Base-by-base conservation (phyloP, 208 protist genomes). In the Leptomonas pyrrhocoris region DNA sequence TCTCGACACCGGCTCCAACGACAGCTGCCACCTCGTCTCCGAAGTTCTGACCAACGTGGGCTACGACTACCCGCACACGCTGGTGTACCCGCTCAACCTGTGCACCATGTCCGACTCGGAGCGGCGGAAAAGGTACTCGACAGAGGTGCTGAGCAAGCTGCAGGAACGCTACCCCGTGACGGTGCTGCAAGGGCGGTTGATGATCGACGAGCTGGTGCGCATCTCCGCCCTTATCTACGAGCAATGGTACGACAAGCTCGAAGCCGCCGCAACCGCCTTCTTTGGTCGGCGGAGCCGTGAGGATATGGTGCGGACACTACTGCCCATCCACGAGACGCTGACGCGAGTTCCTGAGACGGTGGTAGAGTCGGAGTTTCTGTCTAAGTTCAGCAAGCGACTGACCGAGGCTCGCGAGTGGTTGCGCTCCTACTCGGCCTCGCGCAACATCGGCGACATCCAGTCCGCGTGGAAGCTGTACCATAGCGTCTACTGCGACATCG, bases 51-150 rank as follows among this genome's bases (percentile, higher is more conserved):
- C 77, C 16, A 76, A 76, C 53, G 90, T 99, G 27, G 96, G 96
- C 25, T 94, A 97, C 68, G 88, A 96, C 65, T 99, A 99, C 82
- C 98, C 98, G 21, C 97, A 99, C 70, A 97, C 98, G 0, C 83
- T 99, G 23, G 92, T 99, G 31, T 99, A 99, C 88, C 98, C 99
- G 63, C 85, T 99, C 2, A 99, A 98, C 54, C 97, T 99, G 21
- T 98, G 98, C 65, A 86, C 92, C 36, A 94, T 89, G 83, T 92
- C 89, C 5, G 81, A 90, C 56, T 87, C 88, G 18, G 86, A 89
- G 62, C 77, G 88, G 21, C 86, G 92, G 11, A 89, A 89, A 59
- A 75, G 76, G 43, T 91, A 77, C 69, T 91, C 92, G 8, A 83
- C 74, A 34, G 78, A 81, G 42, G 90, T 97, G 73, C 67, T 97